phyloP scores from a whole-genome alignment of 192 early-diverging fungal species.

The Gonapodya sp. region DNA sequence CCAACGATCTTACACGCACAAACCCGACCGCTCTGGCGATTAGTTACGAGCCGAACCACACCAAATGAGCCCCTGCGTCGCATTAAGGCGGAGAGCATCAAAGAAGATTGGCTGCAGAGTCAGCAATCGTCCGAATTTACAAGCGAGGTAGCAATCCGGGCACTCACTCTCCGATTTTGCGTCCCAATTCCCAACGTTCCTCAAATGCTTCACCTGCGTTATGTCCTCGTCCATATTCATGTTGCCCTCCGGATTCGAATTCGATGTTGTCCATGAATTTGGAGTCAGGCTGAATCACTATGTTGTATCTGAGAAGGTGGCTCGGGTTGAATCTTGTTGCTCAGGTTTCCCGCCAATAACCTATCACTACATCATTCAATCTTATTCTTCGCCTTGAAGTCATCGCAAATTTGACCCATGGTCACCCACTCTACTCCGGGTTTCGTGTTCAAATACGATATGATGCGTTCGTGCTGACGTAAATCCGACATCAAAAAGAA shows the following conservation, averaged over 20 bases:
- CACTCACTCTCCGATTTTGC: neutral
- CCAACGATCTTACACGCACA: constrained; percentile 41
- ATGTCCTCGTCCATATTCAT: neutral
- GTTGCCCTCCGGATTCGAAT: neutral
- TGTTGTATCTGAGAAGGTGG: too few relatives aligned
- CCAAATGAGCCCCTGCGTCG: constrained; percentile 37
- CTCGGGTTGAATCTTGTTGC: too few relatives aligned
- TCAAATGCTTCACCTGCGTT: neutral
- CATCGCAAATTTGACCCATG: neutral
- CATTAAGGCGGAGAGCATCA: neutral
- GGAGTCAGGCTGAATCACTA: too few relatives aligned
- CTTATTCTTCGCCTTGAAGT: neutral
- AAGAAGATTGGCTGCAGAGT: neutral
- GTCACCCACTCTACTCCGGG: neutral
- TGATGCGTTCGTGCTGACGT: neutral
- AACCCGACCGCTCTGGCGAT: constrained; percentile 20
- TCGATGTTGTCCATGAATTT: too few relatives aligned
- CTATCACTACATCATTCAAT: too few relatives aligned
- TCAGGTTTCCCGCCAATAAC: too few relatives aligned
- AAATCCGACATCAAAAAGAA: neutral
- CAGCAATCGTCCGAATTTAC: constrained; percentile 15
- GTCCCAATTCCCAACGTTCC: neutral
- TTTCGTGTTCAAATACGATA: neutral
- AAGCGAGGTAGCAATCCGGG: constrained; percentile 14
- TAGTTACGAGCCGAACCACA: constrained; percentile 28